These are phyloP conservation scores for Ettlia oleoabundans DNA, from an alignment of 139 green algal species.

Conservation along the genomic window DNA sequence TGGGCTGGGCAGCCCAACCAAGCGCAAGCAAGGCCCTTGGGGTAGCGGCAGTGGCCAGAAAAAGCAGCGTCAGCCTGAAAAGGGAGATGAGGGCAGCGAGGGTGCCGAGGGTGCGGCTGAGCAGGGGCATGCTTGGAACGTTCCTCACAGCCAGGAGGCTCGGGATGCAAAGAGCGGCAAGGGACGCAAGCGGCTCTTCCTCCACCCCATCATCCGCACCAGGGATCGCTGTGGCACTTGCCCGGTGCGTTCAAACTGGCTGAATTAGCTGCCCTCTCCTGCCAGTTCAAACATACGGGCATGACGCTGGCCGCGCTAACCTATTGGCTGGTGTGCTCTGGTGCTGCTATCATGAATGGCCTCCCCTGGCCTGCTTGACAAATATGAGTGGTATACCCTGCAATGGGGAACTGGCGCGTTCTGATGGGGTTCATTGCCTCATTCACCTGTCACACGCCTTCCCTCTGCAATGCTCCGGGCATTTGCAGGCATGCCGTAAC, in stretches of 20 bases:
- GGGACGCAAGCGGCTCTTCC: constrained; percentile 9
- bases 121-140: too few species aligned
- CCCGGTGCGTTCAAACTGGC: neutral
- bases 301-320: too few species aligned
- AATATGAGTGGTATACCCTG: too few species aligned
- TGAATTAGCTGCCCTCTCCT: neutral
- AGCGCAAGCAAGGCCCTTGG: constrained; percentile 5
- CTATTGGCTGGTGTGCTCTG: too few species aligned
- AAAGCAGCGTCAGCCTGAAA: neutral
- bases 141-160: constrained; percentile 17
- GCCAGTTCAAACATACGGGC: too few species aligned
- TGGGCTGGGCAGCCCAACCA: neutral
- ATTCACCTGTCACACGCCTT: too few species aligned
- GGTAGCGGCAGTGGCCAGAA: neutral
- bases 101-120: neutral
- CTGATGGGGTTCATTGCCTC: too few species aligned
- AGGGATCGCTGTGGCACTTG: constrained; percentile 22
- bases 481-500: constrained; percentile 46
- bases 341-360: too few species aligned
- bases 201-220: constrained; percentile 19
- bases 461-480: too few species aligned
- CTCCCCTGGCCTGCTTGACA: neutral
- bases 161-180: constrained; percentile 31
- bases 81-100: neutral
- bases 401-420: too few species aligned